Conservation (phyloP, 805 yeast genomes). For the Yarrowia sp. region DNA sequence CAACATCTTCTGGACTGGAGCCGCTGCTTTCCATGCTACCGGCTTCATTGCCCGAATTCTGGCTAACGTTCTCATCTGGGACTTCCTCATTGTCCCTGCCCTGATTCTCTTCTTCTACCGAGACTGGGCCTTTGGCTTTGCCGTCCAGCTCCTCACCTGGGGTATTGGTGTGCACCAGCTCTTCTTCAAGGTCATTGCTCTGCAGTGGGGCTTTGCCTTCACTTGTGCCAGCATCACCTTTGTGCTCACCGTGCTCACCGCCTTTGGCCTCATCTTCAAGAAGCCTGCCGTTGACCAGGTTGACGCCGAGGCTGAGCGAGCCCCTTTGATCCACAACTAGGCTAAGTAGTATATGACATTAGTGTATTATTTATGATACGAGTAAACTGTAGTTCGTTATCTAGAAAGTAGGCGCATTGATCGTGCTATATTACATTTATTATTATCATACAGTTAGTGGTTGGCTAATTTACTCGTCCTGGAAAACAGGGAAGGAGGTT, state of each 20-base stretch:
- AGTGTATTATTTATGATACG: background rate
- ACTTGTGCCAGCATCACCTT: constrained; percentile 59
- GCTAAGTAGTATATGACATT: background rate
- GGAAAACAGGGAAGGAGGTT: constrained; percentile 16
- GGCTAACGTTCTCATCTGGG: constrained; percentile 77
- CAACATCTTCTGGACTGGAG: constrained; percentile 82
- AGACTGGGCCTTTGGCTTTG: constrained; percentile 70
- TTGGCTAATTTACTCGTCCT: background rate
- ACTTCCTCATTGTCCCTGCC: constrained; percentile 64
- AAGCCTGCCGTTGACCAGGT: background rate
- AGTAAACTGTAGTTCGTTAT: background rate
- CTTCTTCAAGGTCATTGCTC: constrained; percentile 63
- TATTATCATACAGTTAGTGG: constrained; percentile 14
- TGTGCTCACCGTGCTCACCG: constrained; percentile 48
- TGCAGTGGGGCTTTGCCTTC: constrained; percentile 85
- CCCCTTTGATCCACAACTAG: constrained; percentile 15
- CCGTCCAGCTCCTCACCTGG: constrained; percentile 55
- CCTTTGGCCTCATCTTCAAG: constrained; percentile 29
- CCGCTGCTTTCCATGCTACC: constrained; percentile 64
- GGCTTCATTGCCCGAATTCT: constrained; percentile 59
- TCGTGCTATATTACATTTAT: constrained; percentile 6
- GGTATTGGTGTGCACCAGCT: constrained; percentile 73
- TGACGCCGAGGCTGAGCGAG: constrained; percentile 24
- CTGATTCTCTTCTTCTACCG: constrained; percentile 55
- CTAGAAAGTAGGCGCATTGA: background rate